Percentiles rank a stretch among this genome's conserved stretches.
Conservation (phyloP, 1,284 basidiomycete genomes). For the Puccinia novopanici region DNA sequence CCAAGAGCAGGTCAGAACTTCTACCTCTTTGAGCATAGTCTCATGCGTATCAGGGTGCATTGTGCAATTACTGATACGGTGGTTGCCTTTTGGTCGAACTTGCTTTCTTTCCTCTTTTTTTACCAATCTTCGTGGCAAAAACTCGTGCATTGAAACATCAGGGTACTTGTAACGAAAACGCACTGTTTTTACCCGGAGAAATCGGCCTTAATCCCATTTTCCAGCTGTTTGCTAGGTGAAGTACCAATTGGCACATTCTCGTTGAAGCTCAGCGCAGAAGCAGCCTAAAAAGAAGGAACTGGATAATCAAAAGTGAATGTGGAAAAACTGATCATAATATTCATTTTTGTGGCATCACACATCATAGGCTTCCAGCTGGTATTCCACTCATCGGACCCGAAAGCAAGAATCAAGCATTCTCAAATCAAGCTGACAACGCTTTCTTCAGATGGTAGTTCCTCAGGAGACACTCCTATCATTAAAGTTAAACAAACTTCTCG, state of each 20-base stretch:
- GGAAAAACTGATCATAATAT: neutral
- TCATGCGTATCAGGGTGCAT: neutral
- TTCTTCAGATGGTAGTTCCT: conserved; percentile 11
- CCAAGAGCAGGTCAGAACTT: conserved; percentile 49
- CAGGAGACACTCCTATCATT: conserved; percentile 39
- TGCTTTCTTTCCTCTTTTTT: neutral
- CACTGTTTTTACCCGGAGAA: conserved; percentile 49
- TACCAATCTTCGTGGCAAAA: neutral
- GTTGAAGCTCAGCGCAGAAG: neutral
- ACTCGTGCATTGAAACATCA: neutral
- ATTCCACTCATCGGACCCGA: conserved; percentile 49
- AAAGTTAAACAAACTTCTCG: conserved; percentile 32
- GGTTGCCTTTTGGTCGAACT: neutral
- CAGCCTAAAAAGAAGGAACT: neutral
- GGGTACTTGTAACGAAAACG: conserved; percentile 48
- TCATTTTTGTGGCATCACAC: neutral
- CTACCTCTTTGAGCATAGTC: neutral
- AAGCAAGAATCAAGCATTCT: conserved; percentile 51
- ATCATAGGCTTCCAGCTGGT: conserved; percentile 45
- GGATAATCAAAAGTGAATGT: too few species aligned
- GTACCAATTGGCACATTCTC: neutral
- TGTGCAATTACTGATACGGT: neutral
- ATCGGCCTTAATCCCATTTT: conserved; percentile 48
- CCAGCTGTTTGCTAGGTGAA: conserved; percentile 48
- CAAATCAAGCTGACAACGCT: conserved; percentile 45